A percentile compares a stretch with the other conserved stretches of the same genome.
phyloP scores from a whole-genome alignment of 176 grass and related monocot genomes.

The Phragmites australis region DNA sequence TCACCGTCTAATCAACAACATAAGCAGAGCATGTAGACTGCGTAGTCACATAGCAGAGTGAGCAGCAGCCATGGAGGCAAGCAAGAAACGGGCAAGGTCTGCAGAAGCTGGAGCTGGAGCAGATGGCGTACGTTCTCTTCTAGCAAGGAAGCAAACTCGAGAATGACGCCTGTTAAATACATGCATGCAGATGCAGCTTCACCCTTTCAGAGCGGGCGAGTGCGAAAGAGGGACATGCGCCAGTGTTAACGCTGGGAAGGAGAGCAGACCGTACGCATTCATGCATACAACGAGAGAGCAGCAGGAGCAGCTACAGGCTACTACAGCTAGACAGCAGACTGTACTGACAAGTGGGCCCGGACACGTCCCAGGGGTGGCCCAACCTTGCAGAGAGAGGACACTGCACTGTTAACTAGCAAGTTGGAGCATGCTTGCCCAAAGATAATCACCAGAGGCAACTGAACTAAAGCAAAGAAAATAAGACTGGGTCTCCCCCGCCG shows the following conservation, averaged over 20 bases:
- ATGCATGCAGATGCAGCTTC: conserved; percentile 5
- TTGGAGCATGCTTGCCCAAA: background rate
- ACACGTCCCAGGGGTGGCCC: too few relatives aligned
- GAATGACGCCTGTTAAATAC: conserved; percentile 38
- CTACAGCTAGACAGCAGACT: background rate
- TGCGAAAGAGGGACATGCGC: too few relatives aligned
- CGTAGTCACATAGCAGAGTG: background rate
- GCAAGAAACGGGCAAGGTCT: background rate
- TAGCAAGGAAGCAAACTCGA: background rate
- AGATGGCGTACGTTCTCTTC: background rate
- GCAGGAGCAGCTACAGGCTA: too few relatives aligned
- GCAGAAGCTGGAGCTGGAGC: background rate
- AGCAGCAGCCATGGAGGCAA: background rate
- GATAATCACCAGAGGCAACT: background rate
- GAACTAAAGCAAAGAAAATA: too few relatives aligned
- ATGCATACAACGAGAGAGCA: background rate
- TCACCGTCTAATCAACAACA: too few relatives aligned
- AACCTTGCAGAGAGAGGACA: too few relatives aligned
- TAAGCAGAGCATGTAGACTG: background rate
- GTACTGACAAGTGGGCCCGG: background rate
- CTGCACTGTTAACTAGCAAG: background rate
- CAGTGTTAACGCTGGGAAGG: too few relatives aligned
- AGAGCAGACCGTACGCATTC: conserved; percentile 4
- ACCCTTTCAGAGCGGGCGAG: background rate
- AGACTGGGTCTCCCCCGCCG: too few relatives aligned